These are phyloP conservation scores for Sporisorium reilianum DNA, from an alignment of 1,284 basidiomycete species.

Conservation along the genomic window DNA sequence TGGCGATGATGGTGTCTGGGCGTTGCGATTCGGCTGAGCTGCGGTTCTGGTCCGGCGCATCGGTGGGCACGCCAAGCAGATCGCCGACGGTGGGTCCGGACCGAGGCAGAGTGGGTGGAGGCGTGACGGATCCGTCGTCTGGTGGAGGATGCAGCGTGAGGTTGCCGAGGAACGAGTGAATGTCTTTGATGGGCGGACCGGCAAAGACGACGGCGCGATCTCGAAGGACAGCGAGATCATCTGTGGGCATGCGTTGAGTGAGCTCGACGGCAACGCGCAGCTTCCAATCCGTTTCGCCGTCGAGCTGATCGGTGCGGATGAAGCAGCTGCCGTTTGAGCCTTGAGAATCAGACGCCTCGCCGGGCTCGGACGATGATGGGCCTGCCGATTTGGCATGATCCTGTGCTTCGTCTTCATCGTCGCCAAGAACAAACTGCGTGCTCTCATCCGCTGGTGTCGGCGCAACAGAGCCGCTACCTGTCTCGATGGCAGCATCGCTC, in stretches of 20 bases:
- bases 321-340: conserved; percentile 93
- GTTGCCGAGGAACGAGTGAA: conserved; percentile 93
- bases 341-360: conserved; percentile 12
- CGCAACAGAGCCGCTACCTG: conserved; percentile 10
- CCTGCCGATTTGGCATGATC: background rate
- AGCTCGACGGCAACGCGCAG: conserved; percentile 86
- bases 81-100: conserved; percentile 70
- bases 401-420: conserved; percentile 45
- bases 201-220: conserved; percentile 73
- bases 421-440: conserved; percentile 52
- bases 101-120: conserved; percentile 23
- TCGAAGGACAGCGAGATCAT: conserved; percentile 76
- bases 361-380: background rate
- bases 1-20: conserved; percentile 69
- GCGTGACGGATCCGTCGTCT: conserved; percentile 28
- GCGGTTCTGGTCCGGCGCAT: conserved; percentile 27
- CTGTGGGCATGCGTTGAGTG: conserved; percentile 80
- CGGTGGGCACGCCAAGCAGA: conserved; percentile 26
- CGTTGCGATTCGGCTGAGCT: conserved; percentile 31
- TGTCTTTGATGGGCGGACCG: conserved; percentile 95
- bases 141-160: conserved; percentile 78
- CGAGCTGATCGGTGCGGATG: conserved; percentile 95
- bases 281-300: conserved; percentile 99
- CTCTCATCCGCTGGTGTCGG: conserved; percentile 24
- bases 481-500: conserved; percentile 50